phyloP scores from a whole-genome alignment of 805 yeast genomes.

The Candida easanensis region DNA sequence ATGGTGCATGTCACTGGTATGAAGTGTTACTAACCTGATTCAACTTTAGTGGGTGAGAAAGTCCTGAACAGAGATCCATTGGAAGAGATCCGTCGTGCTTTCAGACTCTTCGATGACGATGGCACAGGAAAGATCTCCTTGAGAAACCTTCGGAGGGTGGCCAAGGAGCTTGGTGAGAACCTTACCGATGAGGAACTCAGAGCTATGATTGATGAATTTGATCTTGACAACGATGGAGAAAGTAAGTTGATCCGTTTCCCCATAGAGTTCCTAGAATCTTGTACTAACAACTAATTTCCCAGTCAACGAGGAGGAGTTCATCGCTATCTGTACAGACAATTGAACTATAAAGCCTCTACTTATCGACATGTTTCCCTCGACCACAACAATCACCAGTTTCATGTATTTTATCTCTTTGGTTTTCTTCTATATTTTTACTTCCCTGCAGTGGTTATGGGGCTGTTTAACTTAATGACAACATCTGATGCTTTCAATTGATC shows the following conservation, averaged over 20 bases:
- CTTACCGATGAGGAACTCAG: conserved; percentile 87
- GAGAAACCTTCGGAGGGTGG: conserved; percentile 80
- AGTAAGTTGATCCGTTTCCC: conserved; percentile 28
- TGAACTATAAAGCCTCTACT: conserved; percentile 20
- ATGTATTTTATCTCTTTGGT: background rate
- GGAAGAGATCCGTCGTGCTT: conserved; percentile 89
- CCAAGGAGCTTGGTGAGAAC: conserved; percentile 90
- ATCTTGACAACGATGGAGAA: conserved; percentile 93
- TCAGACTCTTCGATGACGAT: conserved; percentile 84
- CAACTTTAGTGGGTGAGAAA: conserved; percentile 62
- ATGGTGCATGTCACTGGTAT: conserved; percentile 19
- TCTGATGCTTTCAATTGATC: background rate
- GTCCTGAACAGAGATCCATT: conserved; percentile 88
- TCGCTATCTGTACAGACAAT: conserved; percentile 79
- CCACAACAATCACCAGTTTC: background rate
- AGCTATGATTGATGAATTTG: conserved; percentile 98
- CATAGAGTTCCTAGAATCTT: conserved; percentile 31
- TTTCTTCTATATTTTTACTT: background rate
- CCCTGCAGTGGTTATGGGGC: background rate
- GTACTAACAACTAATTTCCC: conserved; percentile 1
- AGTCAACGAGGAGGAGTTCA: conserved; percentile 82
- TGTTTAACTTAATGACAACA: background rate
- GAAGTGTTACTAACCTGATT: conserved; percentile 25
- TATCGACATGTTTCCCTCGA: background rate
- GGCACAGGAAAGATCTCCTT: conserved; percentile 81